Evolutionary conservation across 371 early-diverging fungal species (phyloP).

Genomic region (Entomophthora muscae): DNA sequence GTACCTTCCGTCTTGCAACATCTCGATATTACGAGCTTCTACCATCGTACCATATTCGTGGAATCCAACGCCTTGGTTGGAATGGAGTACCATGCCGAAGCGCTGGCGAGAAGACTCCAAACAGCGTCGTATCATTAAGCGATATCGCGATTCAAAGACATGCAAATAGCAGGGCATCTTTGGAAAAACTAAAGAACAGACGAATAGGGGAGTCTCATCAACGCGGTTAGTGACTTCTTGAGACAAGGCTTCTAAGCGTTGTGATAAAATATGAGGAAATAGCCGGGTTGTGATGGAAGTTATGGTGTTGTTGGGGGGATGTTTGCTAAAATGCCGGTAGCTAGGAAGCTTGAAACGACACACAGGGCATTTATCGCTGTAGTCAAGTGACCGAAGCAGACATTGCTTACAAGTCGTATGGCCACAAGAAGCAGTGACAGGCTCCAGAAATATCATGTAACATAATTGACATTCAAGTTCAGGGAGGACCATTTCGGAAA

Average conservation of each 20-base stretch:
- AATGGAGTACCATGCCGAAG: slow-evolving; percentile 37
- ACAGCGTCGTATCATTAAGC: slow-evolving; percentile 33
- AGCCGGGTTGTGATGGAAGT: not conserved
- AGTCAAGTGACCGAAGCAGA: slow-evolving; percentile 25
- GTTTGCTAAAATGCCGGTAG: slow-evolving; percentile 15
- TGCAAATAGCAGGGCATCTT: slow-evolving; percentile 37
- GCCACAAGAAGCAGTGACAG: slow-evolving; percentile 46
- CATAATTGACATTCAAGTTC: slow-evolving; percentile 43
- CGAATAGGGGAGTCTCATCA: slow-evolving; percentile 33
- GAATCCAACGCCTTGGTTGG: slow-evolving; percentile 13
- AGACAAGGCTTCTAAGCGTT: not conserved
- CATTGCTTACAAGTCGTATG: slow-evolving; percentile 49
- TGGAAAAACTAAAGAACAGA: slow-evolving; percentile 40
- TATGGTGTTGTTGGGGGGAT: slow-evolving; percentile 9
- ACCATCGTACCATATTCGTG: slow-evolving; percentile 26
- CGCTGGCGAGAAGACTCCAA: slow-evolving; percentile 24
- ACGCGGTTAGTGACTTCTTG: slow-evolving; percentile 10
- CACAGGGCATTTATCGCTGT: slow-evolving; percentile 20
- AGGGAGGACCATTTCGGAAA: slow-evolving; percentile 11
- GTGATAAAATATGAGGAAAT: slow-evolving; percentile 6
- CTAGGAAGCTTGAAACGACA: slow-evolving; percentile 21
- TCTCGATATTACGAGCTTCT: slow-evolving; percentile 19
- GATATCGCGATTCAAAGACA: slow-evolving; percentile 43
- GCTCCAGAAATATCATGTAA: slow-evolving; percentile 24
- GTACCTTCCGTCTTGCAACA: slow-evolving; percentile 23